Percentiles rank a stretch among this genome's conserved stretches.
Conservation (phyloP, 1,139 yeast species). For the Williopsis jadinii region DNA sequence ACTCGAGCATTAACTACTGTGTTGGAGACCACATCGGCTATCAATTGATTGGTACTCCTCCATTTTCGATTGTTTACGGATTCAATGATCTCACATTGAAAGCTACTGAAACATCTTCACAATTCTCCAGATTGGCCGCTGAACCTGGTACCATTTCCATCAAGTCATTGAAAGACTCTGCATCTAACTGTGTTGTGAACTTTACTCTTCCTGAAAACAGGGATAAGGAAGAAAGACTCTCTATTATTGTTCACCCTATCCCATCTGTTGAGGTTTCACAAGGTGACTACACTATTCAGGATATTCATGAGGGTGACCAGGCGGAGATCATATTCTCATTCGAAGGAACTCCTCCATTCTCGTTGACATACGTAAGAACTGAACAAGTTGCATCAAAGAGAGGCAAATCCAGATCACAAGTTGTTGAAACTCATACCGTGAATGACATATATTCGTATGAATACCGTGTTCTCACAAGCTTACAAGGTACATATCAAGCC, state of each 20-base stretch:
- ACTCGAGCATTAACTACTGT: constrained; percentile 52
- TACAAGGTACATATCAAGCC: constrained; percentile 94
- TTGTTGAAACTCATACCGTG: constrained; percentile 74
- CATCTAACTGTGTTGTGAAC: constrained; percentile 65
- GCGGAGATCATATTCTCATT: constrained; percentile 65
- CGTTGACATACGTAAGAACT: constrained; percentile 47
- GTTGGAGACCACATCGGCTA: constrained; percentile 88
- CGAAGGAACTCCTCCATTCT: constrained; percentile 66
- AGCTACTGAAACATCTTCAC: constrained; percentile 49
- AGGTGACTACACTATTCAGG: constrained; percentile 67
- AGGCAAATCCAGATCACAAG: constrained; percentile 33
- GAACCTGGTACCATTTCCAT: constrained; percentile 70
- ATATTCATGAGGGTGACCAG: constrained; percentile 87
- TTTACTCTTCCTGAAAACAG: constrained; percentile 35
- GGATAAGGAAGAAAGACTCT: constrained; percentile 35
- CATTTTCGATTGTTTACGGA: constrained; percentile 66
- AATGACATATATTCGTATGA: constrained; percentile 62
- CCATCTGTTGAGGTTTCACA: constrained; percentile 89
- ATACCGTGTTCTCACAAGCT: constrained; percentile 65
- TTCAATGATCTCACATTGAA: constrained; percentile 59
- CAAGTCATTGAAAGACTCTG: constrained; percentile 67
- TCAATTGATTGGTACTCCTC: constrained; percentile 70
- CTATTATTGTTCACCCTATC: constrained; percentile 60
- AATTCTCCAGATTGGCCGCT: constrained; percentile 69
- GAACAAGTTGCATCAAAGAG: constrained; percentile 32